Evolutionary conservation across 2,329 filamentous ascomycete genomes (phyloP).

Genomic region (Sporothrix pseudoabietina): DNA sequence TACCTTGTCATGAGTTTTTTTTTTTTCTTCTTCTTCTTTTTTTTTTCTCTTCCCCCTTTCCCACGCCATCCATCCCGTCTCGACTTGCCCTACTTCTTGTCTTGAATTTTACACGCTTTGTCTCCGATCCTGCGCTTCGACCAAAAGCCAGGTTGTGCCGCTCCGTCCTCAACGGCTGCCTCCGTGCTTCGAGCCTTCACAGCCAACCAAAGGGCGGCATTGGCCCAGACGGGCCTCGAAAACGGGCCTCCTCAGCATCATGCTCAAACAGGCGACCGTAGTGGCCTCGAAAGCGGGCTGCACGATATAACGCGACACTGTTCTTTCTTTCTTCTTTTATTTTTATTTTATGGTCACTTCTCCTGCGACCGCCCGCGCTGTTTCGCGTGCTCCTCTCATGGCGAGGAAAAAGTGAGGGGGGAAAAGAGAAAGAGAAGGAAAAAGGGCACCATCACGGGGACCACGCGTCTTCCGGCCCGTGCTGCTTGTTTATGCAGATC

Average conservation of each 20-base stretch:
- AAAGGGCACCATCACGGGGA: neutral
- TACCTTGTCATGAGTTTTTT: neutral
- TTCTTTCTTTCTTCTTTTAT: too few relatives aligned
- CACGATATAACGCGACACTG: neutral
- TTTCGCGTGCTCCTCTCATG: neutral
- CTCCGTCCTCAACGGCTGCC: neutral
- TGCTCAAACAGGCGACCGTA: neutral
- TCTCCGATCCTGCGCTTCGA: neutral
- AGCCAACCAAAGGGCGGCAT: conserved; percentile 10
- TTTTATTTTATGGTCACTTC: neutral
- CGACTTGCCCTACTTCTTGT: neutral
- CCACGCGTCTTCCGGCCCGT: neutral
- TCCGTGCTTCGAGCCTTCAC: neutral
- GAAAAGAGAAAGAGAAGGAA: neutral
- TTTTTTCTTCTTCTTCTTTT: neutral
- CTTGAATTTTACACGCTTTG: neutral
- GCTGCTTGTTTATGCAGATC: neutral
- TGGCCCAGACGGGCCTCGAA: neutral
- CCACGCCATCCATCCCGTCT: neutral
- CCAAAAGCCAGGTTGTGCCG: neutral
- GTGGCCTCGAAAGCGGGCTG: neutral
- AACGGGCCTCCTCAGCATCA: neutral
- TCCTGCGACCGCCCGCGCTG: conserved; percentile 12
- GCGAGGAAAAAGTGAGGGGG: neutral
- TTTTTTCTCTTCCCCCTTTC: neutral